Evolutionary conservation across 306 rosid genomes (phyloP), one percentile per base, ranked within the genome.

Genomic region (Pachyrhizus erosus): DNA sequence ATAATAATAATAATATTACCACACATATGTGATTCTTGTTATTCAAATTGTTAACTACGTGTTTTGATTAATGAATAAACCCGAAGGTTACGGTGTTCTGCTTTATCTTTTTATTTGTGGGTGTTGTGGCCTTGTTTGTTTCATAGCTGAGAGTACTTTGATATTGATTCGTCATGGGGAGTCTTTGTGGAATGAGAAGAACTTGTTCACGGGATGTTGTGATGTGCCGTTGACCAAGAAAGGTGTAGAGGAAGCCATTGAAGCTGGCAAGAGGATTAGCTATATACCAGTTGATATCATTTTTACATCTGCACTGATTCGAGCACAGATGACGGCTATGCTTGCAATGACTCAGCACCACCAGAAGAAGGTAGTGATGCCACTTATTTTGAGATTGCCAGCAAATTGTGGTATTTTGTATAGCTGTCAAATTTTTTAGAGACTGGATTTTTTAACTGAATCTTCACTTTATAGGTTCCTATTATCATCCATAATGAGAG

Each of bases 251-350:
- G 99, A 93, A 87, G 99, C 97, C 21, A 91, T 96, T 58, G 91
- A 93, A 86, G 99, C 99, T 67, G 99, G 99, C 48, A 93, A 92
- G 91, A 93, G 97, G 88, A 96, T 93, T 85, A 92, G 96, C 82
- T 86, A 87, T 75, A 89, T 96, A 86, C 99, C 98, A 0, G 88
- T 93, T 9, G 99, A 96, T 88, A 80, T 92, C 49, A 93, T 96
- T 82, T 96, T 73, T 75, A 91, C 97, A 1, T 96, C 99, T 60
- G 82, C 91, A 1, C 88, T 96, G 64, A 92, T 93, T 78, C 94
- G 99, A 31, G 98, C 99, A 1, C 93, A 93, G 86, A 92, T 96
- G 99, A 96, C 99, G 33, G 98, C 99, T 55, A 96, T 95, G 99
- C 99, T 93, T 80, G 97, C 97, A 23, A 89, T 96, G 99, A 90